Conservation (phyloP, 2,329 filamentous ascomycete species). For the Nannizzia gypsea region DNA sequence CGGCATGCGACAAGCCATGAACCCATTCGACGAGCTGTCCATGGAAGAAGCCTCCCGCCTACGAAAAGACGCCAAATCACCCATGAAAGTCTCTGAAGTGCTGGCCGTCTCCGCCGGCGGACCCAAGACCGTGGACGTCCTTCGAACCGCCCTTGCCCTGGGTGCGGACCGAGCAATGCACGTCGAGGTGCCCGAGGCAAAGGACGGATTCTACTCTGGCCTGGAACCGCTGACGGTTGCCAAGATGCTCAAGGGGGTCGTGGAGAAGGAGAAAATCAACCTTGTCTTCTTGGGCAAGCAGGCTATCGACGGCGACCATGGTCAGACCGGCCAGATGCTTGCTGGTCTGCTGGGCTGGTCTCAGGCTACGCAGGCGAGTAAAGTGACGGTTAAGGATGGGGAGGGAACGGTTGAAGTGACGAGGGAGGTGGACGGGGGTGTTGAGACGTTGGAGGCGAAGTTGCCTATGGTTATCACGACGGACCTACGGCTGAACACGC, state of each 20-base stretch:
- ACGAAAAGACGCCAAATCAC: slow-evolving; percentile 66
- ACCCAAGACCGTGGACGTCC: slow-evolving; percentile 71
- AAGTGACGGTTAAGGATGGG: slow-evolving; percentile 60
- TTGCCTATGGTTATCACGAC: slow-evolving; percentile 92
- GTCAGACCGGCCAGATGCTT: slow-evolving; percentile 96
- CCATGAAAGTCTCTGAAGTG: slow-evolving; percentile 76
- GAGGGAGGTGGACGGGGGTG: slow-evolving; percentile 88
- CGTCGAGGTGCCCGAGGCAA: slow-evolving; percentile 64
- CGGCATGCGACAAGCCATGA: slow-evolving; percentile 95
- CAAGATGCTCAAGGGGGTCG: slow-evolving; percentile 72
- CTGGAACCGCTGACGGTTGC: slow-evolving; percentile 86
- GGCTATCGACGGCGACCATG: slow-evolving; percentile 91
- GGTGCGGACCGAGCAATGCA: slow-evolving; percentile 86
- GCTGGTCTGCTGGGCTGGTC: slow-evolving; percentile 84
- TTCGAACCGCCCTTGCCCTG: slow-evolving; percentile 98
- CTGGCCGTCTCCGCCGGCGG: slow-evolving; percentile 81
- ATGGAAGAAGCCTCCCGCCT: slow-evolving; percentile 93
- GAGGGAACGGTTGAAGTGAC: slow-evolving; percentile 63
- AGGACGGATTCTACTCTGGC: slow-evolving; percentile 38
- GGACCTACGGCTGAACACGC: slow-evolving; percentile 87
- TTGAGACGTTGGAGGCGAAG: slow-evolving; percentile 75
- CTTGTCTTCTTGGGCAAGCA: slow-evolving; percentile 93
- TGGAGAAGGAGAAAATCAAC: slow-evolving; percentile 75
- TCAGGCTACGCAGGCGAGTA: slow-evolving; percentile 86
- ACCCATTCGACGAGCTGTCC: slow-evolving; percentile 97